Base-by-base conservation (phyloP, 177 flowering plant species). In the Vitis hybrid region DNA sequence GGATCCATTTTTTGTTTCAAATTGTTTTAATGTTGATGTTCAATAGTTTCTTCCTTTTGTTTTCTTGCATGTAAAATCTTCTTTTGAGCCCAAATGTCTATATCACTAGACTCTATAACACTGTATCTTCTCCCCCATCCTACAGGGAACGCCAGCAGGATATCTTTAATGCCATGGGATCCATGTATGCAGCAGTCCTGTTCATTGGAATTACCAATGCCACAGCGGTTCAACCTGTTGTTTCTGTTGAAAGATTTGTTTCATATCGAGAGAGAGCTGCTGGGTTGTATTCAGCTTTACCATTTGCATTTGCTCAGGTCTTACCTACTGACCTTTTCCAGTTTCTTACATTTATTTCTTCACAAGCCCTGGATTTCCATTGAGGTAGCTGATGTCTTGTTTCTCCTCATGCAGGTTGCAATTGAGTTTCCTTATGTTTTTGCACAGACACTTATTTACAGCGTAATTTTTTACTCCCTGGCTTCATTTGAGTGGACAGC, bases 251-350 rank as follows among this genome's bases (percentile, higher is more conserved):
- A 81, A 87, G 98, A 88, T 90, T 82, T 79, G 99, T 95, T 76
- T 95, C 99, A 9, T 95, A 95, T 70, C 76, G 99, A 73, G 97
- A 95, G 80, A 83, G 99, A 84, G 98, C 95, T 33, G 99, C 99
- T 8, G 98, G 99, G 70, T 83, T 90, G 92, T 95, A 94, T 73
- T 89, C 99, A 19, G 95, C 97, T 70, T 77, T 95, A 31, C 90
- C 99, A 70, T 95, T 94, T 80, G 99, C 97, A 69, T 89, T 94
- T 76, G 97, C 98, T 62, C 99, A 94, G 95, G 99, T 93, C 19
- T 60, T 60, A 49, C 19, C 22, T 62, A 31, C 57, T 58, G 19
- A 12, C 20, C 62, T 31, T 54, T 67, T 71, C 58, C 65, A 18
- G 11, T 14, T 18, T 66, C 7, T 63, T 65, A 18, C n/a, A n/a